phyloP scores from a whole-genome alignment of 208 protist genomes.

The Acanthamoeba royreba region DNA sequence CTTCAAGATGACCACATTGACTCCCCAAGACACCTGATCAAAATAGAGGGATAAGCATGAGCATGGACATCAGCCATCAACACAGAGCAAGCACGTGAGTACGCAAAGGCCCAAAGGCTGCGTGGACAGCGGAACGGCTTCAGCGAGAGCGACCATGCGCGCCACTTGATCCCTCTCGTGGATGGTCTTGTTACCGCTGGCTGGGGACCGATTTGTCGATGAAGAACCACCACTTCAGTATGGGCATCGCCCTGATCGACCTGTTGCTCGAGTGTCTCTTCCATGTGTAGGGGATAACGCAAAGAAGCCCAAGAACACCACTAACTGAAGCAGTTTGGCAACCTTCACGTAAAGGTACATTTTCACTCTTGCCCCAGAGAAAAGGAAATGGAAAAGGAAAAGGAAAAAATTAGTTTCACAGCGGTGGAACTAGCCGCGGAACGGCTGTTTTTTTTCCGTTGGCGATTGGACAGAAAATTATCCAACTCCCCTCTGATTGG shows the following conservation, averaged over 20 bases:
- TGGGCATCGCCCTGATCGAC: not conserved
- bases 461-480: no score
- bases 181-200: not conserved
- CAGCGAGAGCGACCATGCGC: not conserved
- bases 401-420: no score
- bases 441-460: no score
- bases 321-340: not conserved
- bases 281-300: not conserved
- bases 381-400: no score
- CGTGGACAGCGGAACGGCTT: not conserved
- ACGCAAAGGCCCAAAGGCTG: not conserved
- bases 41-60: not conserved
- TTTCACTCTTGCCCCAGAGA: no score
- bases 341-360: no score
- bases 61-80: not conserved
- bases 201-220: not conserved
- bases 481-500: no score
- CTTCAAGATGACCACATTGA: not conserved
- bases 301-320: not conserved
- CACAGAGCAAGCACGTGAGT: not conserved
- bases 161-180: not conserved
- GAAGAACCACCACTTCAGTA: not conserved
- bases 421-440: no score
- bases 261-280: not conserved
- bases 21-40: not conserved